Conservation (phyloP, 2,329 filamentous ascomycete species). For the Catunica adiposa region DNA sequence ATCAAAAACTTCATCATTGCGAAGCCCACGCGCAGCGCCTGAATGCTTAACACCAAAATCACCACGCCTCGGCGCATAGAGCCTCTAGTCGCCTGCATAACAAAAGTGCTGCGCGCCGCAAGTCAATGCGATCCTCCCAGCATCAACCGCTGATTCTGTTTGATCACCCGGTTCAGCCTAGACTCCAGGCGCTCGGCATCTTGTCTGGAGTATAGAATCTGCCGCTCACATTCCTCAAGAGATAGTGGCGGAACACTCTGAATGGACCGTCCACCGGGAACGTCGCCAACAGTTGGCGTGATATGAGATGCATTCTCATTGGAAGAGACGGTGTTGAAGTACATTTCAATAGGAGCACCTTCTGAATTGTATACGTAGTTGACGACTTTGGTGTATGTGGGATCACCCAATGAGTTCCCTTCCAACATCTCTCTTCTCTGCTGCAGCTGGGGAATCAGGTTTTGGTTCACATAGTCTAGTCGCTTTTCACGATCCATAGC, state of each 20-base stretch:
- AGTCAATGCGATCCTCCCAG: conserved; percentile 20
- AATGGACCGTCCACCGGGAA: conserved; percentile 19
- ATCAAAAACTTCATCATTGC: conserved; percentile 15
- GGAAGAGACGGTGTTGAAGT: neutral
- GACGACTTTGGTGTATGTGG: neutral
- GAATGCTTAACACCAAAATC: conserved; percentile 15
- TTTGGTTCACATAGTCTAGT: conserved; percentile 51
- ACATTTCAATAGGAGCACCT: neutral
- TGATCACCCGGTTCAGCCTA: conserved; percentile 40
- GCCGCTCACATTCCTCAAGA: conserved; percentile 46
- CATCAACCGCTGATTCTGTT: conserved; percentile 40
- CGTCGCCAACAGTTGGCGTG: neutral
- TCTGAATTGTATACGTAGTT: neutral
- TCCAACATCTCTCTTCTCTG: neutral
- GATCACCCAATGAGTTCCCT: conserved; percentile 1
- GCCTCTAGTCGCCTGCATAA: conserved; percentile 12
- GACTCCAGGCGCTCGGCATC: conserved; percentile 48
- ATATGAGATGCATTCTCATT: conserved; percentile 13
- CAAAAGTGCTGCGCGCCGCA: conserved; percentile 14
- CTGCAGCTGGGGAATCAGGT: conserved; percentile 39
- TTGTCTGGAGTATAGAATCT: conserved; percentile 33
- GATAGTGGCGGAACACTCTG: conserved; percentile 35
- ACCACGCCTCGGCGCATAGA: conserved; percentile 14
- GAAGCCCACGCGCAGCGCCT: conserved; percentile 15
- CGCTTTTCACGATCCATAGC: conserved; percentile 43